Evolutionary conservation across 176 grass and related monocot species (phyloP), one percentile per base, ranked within the genome.

Genomic region (Eremochloa ophiuroides): DNA sequence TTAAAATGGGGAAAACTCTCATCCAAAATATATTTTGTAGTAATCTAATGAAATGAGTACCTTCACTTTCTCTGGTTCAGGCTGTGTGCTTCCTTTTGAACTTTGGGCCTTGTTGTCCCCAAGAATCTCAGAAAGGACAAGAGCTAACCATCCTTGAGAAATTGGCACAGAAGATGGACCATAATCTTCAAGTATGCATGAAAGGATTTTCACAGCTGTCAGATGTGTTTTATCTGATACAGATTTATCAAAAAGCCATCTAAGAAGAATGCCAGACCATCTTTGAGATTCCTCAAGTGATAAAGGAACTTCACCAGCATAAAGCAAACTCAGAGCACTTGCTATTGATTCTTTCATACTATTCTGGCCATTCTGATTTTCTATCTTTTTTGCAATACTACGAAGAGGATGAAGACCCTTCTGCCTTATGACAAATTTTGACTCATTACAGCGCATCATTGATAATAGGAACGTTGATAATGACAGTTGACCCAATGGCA

Each of bases 81-180:
- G 92, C 23, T 76, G 87, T 43, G 85, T 51, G 13, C 42, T 56
- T 86, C 85, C 91, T 90, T 88, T 92, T 41, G 69, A 72, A 81
- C 85, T 91, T 80, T 85, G 85, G 58, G 68, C 83, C 76, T 89
- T 94, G 84, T 74, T 91, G 59, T 82, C 83, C 78, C 74, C 92
- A 87, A 94, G 83, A 81, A 93, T 84, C 66, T 94, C 95, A 62
- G 80, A 91, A 62, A 98, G 92, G 78, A 81, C 55, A 58, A 98
- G 74, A 79, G 88, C 84, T 80, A 98, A 89, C 95, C 95, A 98
- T 80, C 95, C 95, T 83, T 94, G 95, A 65, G 95, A 98, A 98
- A 98, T 88, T 10, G 95, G 95, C 78, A 98, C 79, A 15, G 90
- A 91, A 76, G 85, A 29, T 82, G 90, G 92, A 9, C 95, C 95